phyloP scores from a whole-genome alignment of 1,139 yeast species.

The Diutina catenulata region DNA sequence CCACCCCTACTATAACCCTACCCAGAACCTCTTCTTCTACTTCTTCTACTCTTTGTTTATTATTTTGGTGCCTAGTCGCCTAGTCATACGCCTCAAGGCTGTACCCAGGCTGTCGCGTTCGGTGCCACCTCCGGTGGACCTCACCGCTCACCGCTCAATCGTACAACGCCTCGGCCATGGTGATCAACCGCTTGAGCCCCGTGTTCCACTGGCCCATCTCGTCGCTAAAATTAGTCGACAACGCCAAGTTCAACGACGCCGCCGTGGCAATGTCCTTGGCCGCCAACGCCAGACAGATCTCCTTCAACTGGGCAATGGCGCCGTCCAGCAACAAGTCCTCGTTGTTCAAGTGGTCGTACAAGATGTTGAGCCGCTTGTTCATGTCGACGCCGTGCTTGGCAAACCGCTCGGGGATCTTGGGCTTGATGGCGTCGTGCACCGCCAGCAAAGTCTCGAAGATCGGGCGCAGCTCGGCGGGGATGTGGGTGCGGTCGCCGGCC shows the following conservation, averaged over 20 bases:
- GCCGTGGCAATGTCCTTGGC: conserved; percentile 52
- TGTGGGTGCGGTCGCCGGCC: conserved; percentile 61
- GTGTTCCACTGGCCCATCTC: conserved; percentile 91
- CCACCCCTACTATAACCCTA: too few species aligned
- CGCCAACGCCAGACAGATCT: conserved; percentile 39
- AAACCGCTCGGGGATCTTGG: conserved; percentile 66
- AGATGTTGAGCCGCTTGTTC: conserved; percentile 64
- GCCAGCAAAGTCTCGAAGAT: conserved; percentile 44
- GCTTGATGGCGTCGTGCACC: conserved; percentile 53
- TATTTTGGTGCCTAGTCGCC: too few species aligned
- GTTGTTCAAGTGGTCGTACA: conserved; percentile 74
- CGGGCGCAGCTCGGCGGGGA: conserved; percentile 46
- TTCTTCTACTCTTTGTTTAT: too few species aligned
- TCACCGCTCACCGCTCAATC: background rate
- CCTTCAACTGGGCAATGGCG: conserved; percentile 43
- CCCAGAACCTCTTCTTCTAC: too few species aligned
- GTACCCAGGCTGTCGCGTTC: too few species aligned
- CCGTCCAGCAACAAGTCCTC: conserved; percentile 50
- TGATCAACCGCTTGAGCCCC: conserved; percentile 81
- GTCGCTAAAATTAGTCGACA: conserved; percentile 54
- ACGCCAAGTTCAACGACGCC: conserved; percentile 38
- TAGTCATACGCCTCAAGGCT: too few species aligned
- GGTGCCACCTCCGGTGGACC: too few species aligned
- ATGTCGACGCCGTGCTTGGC: conserved; percentile 69
- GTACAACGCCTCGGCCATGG: conserved; percentile 42